phyloP scores from a whole-genome alignment of 169 alveolate species.

The Babesia sp. region DNA sequence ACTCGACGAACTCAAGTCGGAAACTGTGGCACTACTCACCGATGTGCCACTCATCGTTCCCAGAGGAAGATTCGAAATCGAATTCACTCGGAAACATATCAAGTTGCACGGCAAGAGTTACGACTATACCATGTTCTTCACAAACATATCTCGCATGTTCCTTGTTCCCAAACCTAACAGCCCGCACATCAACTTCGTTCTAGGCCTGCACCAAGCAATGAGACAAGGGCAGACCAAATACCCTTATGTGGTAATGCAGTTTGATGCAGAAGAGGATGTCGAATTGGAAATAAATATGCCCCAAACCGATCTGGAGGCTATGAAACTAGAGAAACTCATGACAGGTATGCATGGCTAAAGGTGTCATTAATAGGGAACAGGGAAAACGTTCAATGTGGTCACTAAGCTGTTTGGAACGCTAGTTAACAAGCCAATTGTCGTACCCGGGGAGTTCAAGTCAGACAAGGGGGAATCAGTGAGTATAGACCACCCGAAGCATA shows the following conservation, averaged over 20 bases:
- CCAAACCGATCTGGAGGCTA: conserved; percentile 82
- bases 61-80: conserved; percentile 94
- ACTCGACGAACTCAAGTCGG: conserved; percentile 87
- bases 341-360: conserved; percentile 70
- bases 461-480: conserved; percentile 79
- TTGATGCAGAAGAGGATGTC: conserved; percentile 88
- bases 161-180: conserved; percentile 94
- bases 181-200: conserved; percentile 87
- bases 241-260: conserved; percentile 93
- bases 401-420: conserved; percentile 89
- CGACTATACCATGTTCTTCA: conserved; percentile 90
- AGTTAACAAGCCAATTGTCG: conserved; percentile 87
- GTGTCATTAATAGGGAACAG: conserved; percentile 21
- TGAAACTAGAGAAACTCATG: conserved; percentile 78
- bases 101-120: conserved; percentile 95
- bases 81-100: conserved; percentile 86
- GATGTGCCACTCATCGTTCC: conserved; percentile 94
- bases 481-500: not conserved
- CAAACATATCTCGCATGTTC: conserved; percentile 89
- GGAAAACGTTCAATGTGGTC: conserved; percentile 88
- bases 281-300: conserved; percentile 87
- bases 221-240: conserved; percentile 96
- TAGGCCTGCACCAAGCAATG: conserved; percentile 90
- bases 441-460: conserved; percentile 94
- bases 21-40: conserved; percentile 87